A percentile compares a stretch with the other conserved stretches of the same genome.
phyloP scores from a whole-genome alignment of 163 green algal species.

The Volvox carteri region DNA sequence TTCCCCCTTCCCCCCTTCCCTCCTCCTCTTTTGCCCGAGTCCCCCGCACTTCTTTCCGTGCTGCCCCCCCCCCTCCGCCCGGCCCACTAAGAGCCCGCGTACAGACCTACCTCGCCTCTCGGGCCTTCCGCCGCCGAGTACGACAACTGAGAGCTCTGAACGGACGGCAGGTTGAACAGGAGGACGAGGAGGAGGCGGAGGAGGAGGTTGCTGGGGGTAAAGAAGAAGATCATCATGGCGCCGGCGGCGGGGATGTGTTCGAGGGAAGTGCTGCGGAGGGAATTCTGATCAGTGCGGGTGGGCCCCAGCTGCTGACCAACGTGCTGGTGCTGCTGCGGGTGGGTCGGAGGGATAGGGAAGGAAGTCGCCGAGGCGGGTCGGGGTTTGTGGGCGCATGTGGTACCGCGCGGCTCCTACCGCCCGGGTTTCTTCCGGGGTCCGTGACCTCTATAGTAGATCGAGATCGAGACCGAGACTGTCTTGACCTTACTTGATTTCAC shows the following conservation, averaged over 20 bases:
- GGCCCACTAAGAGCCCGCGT: neutral
- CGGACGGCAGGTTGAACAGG: neutral
- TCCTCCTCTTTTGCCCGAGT: neutral
- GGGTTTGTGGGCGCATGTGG: no score
- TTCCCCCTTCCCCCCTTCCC: neutral
- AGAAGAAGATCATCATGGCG: neutral
- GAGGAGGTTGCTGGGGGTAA: neutral
- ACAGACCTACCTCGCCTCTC: slow-evolving; percentile 9
- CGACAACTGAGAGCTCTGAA: neutral
- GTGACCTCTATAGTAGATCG: no score
- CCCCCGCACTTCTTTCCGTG: neutral
- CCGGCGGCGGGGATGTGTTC: neutral
- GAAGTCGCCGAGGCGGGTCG: no score
- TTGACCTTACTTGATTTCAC: no score
- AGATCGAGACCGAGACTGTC: no score
- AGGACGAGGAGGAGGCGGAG: neutral
- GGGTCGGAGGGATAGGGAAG: neutral
- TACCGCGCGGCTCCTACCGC: no score
- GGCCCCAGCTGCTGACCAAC: slow-evolving; percentile 50
- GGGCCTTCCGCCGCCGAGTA: neutral
- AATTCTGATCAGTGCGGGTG: slow-evolving; percentile 30
- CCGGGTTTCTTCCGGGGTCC: no score
- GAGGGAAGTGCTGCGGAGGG: neutral
- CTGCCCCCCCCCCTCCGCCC: neutral
- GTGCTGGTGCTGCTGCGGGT: slow-evolving; percentile 43